Base-by-base conservation (phyloP, 2,329 filamentous ascomycete genomes). In the Ascosphaera apis region DNA sequence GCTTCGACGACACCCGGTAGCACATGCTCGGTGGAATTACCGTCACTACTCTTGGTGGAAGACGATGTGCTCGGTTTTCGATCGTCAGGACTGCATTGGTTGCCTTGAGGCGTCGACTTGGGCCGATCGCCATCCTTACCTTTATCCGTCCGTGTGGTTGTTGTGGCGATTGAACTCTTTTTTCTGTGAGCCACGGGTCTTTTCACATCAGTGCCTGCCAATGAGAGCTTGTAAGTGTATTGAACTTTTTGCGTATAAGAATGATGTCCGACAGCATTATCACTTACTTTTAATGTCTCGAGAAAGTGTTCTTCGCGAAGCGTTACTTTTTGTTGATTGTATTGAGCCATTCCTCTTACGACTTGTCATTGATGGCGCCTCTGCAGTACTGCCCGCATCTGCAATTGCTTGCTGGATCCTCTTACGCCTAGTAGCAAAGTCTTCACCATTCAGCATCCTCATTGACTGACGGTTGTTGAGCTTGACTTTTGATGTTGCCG, bases 341-440 rank as follows among this genome's bases (percentile, higher is more conserved):
- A n/a, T n/a, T n/a, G n/a, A n/a, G n/a, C n/a, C n/a, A n/a, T n/a
- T n/a, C n/a, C n/a, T n/a, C n/a, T n/a, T n/a, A n/a, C n/a, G 5
- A 6, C 6, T 25, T 25, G 21, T 25, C 11, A 11, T 25, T 25
- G 21, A 25, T 25, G 21, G 21, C 11, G 21, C 21, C 11, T 5
- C 21, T 25, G 21, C 21, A 25, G 6, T 25, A 6, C 11, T 25
- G 5, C 21, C 21, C 5, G 21, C 21, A 6, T 25, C 21, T 25
- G 21, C 21, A 6, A 25, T 25, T 11, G 81, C 82, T 38, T 82
- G 70, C 45, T 84, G 76, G 46, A 91, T 91, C 41, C 74, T 72
- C 48, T 82, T 76, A 45, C 83, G 67, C 35, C 81, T 69, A 44
- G 80, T 78, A 40, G 77, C 81, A 50, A 91, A 88, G 53, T 92